Evolutionary conservation across 2,329 filamentous ascomycete species (phyloP).

Genomic region (Juglanconis juglandina): DNA sequence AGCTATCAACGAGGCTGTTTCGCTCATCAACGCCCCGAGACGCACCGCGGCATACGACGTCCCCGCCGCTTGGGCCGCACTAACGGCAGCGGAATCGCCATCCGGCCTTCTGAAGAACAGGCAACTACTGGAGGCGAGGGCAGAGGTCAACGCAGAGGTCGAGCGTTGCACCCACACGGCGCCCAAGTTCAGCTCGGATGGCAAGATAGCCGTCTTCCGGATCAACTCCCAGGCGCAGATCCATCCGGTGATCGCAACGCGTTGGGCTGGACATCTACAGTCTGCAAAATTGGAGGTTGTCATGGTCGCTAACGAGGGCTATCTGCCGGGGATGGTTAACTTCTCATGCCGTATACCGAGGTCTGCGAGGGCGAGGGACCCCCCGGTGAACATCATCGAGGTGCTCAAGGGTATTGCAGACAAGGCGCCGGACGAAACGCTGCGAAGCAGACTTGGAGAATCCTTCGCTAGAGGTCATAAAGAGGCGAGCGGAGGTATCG

Average conservation of each 20-base stretch:
- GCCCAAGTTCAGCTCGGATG: conserved; percentile 62
- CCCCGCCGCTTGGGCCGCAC: conserved; percentile 55
- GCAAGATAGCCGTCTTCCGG: conserved; percentile 58
- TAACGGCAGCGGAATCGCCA: conserved; percentile 49
- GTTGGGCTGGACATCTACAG: conserved; percentile 61
- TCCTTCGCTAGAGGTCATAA: conserved; percentile 66
- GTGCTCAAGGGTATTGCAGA: conserved; percentile 51
- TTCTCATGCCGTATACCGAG: conserved; percentile 63
- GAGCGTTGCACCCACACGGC: conserved; percentile 58
- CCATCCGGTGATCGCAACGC: conserved; percentile 64
- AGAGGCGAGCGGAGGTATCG: conserved; percentile 64
- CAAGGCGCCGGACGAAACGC: conserved; percentile 33
- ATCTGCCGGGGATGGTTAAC: conserved; percentile 60
- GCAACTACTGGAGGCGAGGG: conserved; percentile 50
- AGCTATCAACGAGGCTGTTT: conserved; percentile 59
- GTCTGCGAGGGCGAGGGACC: conserved; percentile 49
- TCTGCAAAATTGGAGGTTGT: conserved; percentile 60
- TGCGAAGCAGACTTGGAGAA: conserved; percentile 52
- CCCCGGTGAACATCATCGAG: conserved; percentile 62
- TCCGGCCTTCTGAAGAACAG: conserved; percentile 46
- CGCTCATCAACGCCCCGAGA: conserved; percentile 62
- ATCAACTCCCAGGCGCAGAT: conserved; percentile 60
- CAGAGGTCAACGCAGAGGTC: conserved; percentile 59
- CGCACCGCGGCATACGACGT: conserved; percentile 61
- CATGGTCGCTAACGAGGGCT: conserved; percentile 65